Conservation (phyloP, 2,329 filamentous ascomycete genomes). For the Aspergillus brunneoviolaceus region DNA sequence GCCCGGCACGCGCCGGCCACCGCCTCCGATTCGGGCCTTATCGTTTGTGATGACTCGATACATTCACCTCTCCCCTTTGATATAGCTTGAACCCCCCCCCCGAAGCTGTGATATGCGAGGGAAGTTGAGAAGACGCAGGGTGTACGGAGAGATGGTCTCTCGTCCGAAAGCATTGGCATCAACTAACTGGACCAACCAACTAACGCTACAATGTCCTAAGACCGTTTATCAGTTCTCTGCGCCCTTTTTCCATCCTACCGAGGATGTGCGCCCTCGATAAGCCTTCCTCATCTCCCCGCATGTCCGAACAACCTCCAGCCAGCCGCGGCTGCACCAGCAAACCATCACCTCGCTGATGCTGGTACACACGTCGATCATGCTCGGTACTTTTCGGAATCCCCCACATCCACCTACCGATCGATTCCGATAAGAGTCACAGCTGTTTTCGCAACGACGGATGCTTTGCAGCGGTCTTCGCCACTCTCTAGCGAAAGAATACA, state of each 20-base stretch:
- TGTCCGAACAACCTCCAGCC: conserved; percentile 17
- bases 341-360: not conserved
- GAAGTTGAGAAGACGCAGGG: not conserved
- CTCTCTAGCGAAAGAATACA: not conserved
- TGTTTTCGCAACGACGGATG: not conserved
- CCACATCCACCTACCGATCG: not conserved
- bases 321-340: conserved; percentile 16
- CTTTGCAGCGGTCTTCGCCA: not conserved
- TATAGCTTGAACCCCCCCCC: not conserved
- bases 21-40: not conserved
- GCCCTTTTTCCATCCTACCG: conserved; percentile 1
- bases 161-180: not conserved
- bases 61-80: not conserved
- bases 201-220: no score
- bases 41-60: not conserved
- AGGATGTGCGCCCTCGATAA: conserved; percentile 9
- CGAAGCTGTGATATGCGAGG: not conserved
- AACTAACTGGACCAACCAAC: no score
- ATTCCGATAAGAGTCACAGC: not conserved
- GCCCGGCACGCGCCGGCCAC: conserved; percentile 6
- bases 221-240: not conserved
- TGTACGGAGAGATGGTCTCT: not conserved
- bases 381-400: not conserved
- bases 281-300: conserved; percentile 19
- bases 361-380: not conserved